These are phyloP conservation scores for Alternaria solani DNA, from an alignment of 2,329 filamentous ascomycete species.

Conservation along the genomic window DNA sequence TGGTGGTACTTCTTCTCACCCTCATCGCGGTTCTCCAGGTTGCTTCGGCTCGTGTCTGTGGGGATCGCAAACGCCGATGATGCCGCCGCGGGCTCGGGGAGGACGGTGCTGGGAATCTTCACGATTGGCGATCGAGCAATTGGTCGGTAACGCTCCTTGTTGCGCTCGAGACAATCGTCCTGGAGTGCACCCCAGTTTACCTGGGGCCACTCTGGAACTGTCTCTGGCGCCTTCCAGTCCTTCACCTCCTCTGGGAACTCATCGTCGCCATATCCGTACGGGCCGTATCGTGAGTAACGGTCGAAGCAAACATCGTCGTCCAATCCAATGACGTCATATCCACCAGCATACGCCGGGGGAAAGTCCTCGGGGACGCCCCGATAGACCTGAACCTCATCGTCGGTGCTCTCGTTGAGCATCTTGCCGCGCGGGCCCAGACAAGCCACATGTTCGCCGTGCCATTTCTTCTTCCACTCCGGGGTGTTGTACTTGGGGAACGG, in stretches of 20 bases:
- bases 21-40: constrained; percentile 33
- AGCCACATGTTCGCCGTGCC: constrained; percentile 66
- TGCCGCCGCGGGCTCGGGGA: constrained; percentile 37
- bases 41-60: constrained; percentile 38
- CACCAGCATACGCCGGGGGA: constrained; percentile 48
- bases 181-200: constrained; percentile 78
- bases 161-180: constrained; percentile 69
- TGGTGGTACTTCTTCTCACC: constrained; percentile 49
- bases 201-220: constrained; percentile 65
- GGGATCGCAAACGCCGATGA: constrained; percentile 43
- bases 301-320: constrained; percentile 70
- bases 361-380: constrained; percentile 60
- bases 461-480: constrained; percentile 64
- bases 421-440: constrained; percentile 69
- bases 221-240: constrained; percentile 50
- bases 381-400: constrained; percentile 72
- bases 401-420: constrained; percentile 62
- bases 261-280: constrained; percentile 67
- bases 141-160: constrained; percentile 67
- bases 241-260: constrained; percentile 58
- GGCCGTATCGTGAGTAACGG: constrained; percentile 59
- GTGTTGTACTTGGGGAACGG: constrained; percentile 77
- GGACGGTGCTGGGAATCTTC: constrained; percentile 38
- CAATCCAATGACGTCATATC: constrained; percentile 50
- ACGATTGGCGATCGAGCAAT: constrained; percentile 51